phyloP scores from a whole-genome alignment of 805 yeast species.

The Candida dendrica region DNA sequence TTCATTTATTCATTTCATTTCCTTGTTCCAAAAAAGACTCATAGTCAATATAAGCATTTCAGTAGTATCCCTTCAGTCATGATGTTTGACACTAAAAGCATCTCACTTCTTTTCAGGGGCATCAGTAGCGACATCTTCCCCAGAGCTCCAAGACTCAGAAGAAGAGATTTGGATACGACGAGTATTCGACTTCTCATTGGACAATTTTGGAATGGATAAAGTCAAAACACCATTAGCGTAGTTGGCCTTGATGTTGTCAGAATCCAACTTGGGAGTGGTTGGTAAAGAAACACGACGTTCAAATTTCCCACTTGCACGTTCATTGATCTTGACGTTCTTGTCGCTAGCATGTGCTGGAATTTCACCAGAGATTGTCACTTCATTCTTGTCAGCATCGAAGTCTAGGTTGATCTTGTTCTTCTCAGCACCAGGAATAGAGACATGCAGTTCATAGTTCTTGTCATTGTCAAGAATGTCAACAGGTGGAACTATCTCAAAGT shows the following conservation, averaged over 20 bases:
- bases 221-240: conserved; percentile 39
- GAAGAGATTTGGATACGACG: conserved; percentile 24
- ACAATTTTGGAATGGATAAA: conserved; percentile 34
- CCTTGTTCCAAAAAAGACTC: no score
- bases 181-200: conserved; percentile 15
- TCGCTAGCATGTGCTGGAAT: conserved; percentile 24
- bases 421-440: conserved; percentile 42
- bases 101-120: no score
- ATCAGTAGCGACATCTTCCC: no score
- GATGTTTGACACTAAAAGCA: no score
- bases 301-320: conserved; percentile 32
- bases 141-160: conserved; percentile 15
- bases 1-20: no score
- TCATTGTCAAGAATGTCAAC: conserved; percentile 40
- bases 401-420: conserved; percentile 38
- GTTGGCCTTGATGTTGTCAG: conserved; percentile 36
- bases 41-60: no score
- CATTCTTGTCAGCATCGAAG: conserved; percentile 37
- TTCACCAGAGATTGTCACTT: conserved; percentile 37
- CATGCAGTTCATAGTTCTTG: conserved; percentile 31
- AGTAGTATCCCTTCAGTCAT: no score
- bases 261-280: conserved; percentile 28
- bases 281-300: conserved; percentile 37
- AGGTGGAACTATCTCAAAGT: conserved; percentile 29
- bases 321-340: conserved; percentile 24